Conservation (phyloP, 805 yeast genomes). For the Myxozyma melibiosi region DNA sequence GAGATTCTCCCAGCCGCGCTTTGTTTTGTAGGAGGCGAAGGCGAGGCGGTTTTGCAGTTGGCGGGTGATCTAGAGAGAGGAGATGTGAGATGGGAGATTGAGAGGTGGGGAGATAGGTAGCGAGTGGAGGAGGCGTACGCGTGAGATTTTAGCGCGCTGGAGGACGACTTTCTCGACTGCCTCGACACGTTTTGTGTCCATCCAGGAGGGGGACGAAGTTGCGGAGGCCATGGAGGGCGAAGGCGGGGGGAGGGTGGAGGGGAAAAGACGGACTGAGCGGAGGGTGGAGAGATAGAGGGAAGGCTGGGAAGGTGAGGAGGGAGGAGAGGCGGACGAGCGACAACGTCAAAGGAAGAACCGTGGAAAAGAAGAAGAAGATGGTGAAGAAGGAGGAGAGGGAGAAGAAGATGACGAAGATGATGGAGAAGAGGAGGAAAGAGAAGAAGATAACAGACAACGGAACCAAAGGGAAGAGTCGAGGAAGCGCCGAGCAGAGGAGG, state of each 20-base stretch:
- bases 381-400: no score
- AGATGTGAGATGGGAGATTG: background rate
- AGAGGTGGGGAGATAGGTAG: background rate
- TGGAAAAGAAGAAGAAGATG: no score
- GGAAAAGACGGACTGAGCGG: background rate
- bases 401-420: no score
- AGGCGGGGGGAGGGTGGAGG: background rate
- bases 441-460: no score
- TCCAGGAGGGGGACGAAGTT: slow-evolving; percentile 25
- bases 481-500: background rate
- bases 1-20: slow-evolving; percentile 45
- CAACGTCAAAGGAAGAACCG: no score
- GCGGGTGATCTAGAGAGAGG: slow-evolving; percentile 41
- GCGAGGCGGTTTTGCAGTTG: slow-evolving; percentile 48
- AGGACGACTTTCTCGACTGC: slow-evolving; percentile 42
- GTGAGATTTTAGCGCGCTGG: slow-evolving; percentile 47
- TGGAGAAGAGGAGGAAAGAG: no score
- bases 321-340: slow-evolving; percentile 2
- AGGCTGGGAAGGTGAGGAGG: background rate
- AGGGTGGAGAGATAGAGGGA: background rate
- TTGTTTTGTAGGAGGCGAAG: slow-evolving; percentile 47
- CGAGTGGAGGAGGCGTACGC: slow-evolving; percentile 36
- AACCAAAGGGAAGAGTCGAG: background rate
- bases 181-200: slow-evolving; percentile 34
- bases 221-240: slow-evolving; percentile 14